Evolutionary conservation across 75 land plant genomes (phyloP).

Genomic region (Cunninghamia lanceolata): DNA sequence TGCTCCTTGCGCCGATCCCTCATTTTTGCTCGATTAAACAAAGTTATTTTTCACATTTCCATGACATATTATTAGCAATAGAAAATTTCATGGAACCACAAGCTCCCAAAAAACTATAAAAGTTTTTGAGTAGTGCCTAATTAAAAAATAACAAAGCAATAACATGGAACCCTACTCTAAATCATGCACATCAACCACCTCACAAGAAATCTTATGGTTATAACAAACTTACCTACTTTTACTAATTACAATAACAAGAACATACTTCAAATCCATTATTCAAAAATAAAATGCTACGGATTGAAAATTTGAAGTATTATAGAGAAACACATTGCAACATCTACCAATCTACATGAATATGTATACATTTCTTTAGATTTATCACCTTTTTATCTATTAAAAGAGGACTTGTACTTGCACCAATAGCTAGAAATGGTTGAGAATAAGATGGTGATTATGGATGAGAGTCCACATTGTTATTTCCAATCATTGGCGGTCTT

Average conservation of each 20-base stretch:
- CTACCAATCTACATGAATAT: neutral
- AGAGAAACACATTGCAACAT: neutral
- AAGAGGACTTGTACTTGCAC: conserved; percentile 40
- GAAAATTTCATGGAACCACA: too few relatives aligned
- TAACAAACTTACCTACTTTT: neutral
- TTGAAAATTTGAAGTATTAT: neutral
- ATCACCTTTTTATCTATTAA: conserved; percentile 65
- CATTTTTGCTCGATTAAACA: too few relatives aligned
- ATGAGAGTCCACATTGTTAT: too few relatives aligned
- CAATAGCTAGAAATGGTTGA: conserved; percentile 54
- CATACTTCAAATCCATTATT: neutral
- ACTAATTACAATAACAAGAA: too few relatives aligned
- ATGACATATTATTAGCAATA: too few relatives aligned
- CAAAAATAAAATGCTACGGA: neutral
- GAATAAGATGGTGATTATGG: conserved; percentile 39
- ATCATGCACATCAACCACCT: neutral
- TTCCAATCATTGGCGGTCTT: neutral
- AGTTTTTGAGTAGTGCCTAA: too few relatives aligned
- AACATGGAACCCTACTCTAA: too few relatives aligned
- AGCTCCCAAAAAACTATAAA: too few relatives aligned
- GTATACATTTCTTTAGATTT: neutral
- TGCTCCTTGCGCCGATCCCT: too few relatives aligned
- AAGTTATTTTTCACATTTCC: too few relatives aligned
- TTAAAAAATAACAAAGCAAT: too few relatives aligned
- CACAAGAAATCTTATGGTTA: neutral